Conservation (phyloP, 306 rosid genomes). For the Dicorynia guianensis region DNA sequence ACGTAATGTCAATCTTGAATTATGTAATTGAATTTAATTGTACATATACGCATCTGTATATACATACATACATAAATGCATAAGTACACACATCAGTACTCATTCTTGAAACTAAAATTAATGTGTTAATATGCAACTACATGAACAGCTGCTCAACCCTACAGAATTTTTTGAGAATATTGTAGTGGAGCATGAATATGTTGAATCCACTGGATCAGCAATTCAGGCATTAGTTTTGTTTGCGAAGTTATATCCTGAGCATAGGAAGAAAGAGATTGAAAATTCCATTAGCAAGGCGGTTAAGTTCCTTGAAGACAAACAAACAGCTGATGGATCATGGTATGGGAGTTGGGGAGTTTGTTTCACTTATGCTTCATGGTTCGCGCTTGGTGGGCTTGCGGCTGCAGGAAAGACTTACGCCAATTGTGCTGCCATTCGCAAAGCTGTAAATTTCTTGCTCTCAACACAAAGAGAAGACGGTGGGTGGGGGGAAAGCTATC, state of each 20-base stretch:
- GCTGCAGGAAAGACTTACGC: constrained; percentile 46
- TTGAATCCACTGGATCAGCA: constrained; percentile 41
- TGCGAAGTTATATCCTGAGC: constrained; percentile 10
- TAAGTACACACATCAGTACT: too few species aligned
- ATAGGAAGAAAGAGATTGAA: constrained; percentile 29
- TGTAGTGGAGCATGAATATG: constrained; percentile 26
- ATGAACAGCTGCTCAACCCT: constrained; percentile 24
- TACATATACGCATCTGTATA: too few species aligned
- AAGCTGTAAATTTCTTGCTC: constrained; percentile 42
- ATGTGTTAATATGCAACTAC: not conserved
- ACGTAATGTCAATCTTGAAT: too few species aligned
- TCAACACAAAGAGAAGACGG: constrained; percentile 42
- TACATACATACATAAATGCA: too few species aligned
- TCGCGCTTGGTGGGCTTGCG: constrained; percentile 44
- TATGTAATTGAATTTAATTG: too few species aligned
- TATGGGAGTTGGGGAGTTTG: constrained; percentile 53
- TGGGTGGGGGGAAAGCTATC: constrained; percentile 61
- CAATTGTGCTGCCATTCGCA: constrained; percentile 40
- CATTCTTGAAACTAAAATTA: not conserved
- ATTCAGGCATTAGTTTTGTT: constrained; percentile 23
- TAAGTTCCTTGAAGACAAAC: constrained; percentile 2
- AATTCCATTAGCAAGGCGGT: constrained; percentile 9
- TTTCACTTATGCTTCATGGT: constrained; percentile 52
- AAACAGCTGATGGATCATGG: constrained; percentile 32
- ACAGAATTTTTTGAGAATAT: constrained; percentile 5